Evolutionary conservation across 2,329 filamentous ascomycete genomes (phyloP).

Genomic region (Venturia pyrina): DNA sequence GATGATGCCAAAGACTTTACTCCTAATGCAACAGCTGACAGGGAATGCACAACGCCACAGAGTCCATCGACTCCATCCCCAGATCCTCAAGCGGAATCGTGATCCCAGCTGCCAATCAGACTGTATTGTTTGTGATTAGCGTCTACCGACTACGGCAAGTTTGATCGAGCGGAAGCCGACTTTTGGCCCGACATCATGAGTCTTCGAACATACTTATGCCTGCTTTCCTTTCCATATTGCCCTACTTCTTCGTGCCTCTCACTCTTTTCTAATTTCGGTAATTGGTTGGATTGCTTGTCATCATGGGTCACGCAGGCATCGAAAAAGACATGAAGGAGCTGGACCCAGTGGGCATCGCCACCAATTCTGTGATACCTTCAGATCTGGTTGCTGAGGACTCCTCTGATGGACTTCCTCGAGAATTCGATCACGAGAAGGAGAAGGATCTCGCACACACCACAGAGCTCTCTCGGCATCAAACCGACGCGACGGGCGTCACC

Average conservation of each 20-base stretch:
- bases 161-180: neutral
- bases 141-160: neutral
- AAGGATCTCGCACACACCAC: neutral
- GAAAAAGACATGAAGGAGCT: conserved; percentile 9
- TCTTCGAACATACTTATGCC: neutral
- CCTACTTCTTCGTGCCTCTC: neutral
- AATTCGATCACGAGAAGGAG: neutral
- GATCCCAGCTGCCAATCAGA: conserved; percentile 1
- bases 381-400: neutral
- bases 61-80: conserved; percentile 1
- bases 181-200: conserved; percentile 6
- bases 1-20: neutral
- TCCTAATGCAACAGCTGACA: neutral
- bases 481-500: neutral
- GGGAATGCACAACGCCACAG: neutral
- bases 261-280: neutral
- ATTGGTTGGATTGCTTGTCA: neutral
- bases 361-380: neutral
- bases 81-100: neutral
- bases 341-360: conserved; percentile 6
- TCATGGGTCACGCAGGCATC: conserved; percentile 6
- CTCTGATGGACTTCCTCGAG: neutral
- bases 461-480: neutral
- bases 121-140: conserved; percentile 5
- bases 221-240: neutral